Base-by-base conservation (phyloP, 2,329 filamentous ascomycete species). In the Xylariaceae sp. region DNA sequence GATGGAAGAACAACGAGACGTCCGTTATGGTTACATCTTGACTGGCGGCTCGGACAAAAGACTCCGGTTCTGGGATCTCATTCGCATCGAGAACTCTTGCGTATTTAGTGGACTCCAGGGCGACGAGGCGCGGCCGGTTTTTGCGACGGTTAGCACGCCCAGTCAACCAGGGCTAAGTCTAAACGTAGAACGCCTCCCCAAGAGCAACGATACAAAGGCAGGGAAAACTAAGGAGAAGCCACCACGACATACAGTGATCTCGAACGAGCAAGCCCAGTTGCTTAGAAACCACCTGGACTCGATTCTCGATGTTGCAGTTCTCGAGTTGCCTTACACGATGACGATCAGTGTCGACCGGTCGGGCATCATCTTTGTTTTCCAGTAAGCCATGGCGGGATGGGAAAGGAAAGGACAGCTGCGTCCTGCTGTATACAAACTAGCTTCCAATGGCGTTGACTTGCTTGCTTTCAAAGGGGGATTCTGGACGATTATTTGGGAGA, bases 321-420 rank as follows among this genome's bases (percentile, higher is more conserved):
- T 98, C 55, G 89, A 96, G 70, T 76, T 80, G 53, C 93, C 93
- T 20, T 96, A 95, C 65, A 86, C 86, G 4, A 96, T 97, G 88
- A 86, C 91, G 25, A 76, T 97, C 40, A 94, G 87, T 55, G 91
- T 86, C 43, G 93, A 98, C 72, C 76, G 92, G 57, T 87, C 85
- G 32, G 93, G 93, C 1, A 84, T 92, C 64, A 82, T 97, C 37
- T 95, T 93, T 74, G 83, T 96, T 42, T 95, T 84, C 38, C 62
- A 64, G 50, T 64, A 60, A 49, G 44, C n/a, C n/a, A n/a, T n/a
- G 47, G 40, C 39, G 46, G 21, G 42, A 46, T 27, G 14, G 23
- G 35, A 34, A 14, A 25, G 17, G 35, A 37, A 37, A 19, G 14
- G 14, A 5, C 16, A 17, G 19, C 8, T 5, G 39, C 12, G 7